These are phyloP conservation scores for Evansstolkia leycettana DNA, from an alignment of 495 filamentous ascomycete species.

Conservation along the genomic window DNA sequence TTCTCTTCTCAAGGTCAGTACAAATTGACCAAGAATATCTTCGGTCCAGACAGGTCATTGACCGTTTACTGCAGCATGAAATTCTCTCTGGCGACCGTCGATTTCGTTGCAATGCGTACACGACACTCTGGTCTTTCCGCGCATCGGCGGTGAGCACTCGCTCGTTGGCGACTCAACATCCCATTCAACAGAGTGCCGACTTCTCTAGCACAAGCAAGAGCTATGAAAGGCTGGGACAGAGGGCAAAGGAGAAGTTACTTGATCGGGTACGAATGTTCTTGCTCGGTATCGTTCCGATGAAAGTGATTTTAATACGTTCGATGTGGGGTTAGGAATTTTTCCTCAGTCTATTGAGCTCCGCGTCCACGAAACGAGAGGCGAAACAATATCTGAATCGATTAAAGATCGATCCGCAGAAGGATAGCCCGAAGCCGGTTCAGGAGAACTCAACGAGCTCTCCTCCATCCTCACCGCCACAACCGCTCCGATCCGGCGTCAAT, in stretches of 20 bases:
- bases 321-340: conserved; percentile 59
- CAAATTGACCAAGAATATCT: not conserved
- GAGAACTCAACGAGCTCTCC: conserved; percentile 10
- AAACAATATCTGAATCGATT: conserved; percentile 77
- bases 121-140: conserved; percentile 5
- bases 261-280: conserved; percentile 23
- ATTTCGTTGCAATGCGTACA: conserved; percentile 7
- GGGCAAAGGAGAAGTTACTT: conserved; percentile 36
- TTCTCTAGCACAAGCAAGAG: conserved; percentile 22
- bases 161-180: conserved; percentile 10
- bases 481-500: conserved; percentile 39
- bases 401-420: conserved; percentile 29
- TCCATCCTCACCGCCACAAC: conserved; percentile 4
- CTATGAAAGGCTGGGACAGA: conserved; percentile 27
- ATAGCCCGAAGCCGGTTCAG: conserved; percentile 7
- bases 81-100: conserved; percentile 11
- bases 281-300: not conserved
- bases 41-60: not conserved
- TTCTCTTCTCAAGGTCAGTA: conserved; percentile 18
- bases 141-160: conserved; percentile 8
- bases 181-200: conserved; percentile 19
- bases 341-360: conserved; percentile 67
- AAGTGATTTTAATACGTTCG: not conserved
- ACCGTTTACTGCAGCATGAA: conserved; percentile 5
- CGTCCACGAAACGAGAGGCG: conserved; percentile 82